Percentiles rank a stretch among this genome's conserved stretches.
phyloP scores from a whole-genome alignment of 805 yeast species.

The Hagleromyces aurorensis region DNA sequence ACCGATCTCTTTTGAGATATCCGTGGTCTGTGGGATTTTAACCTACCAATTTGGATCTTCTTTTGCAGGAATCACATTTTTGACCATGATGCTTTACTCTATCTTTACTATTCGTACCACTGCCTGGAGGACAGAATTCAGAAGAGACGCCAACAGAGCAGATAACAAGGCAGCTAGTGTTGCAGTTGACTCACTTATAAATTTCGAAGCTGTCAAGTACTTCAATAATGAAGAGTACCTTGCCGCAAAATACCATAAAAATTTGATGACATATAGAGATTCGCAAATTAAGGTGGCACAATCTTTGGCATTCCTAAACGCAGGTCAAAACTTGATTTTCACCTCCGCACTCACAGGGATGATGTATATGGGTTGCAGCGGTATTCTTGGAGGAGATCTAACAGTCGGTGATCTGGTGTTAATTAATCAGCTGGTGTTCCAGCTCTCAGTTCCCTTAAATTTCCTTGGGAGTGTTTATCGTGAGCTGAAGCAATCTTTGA shows the following conservation, averaged over 20 bases:
- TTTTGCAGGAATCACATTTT: conserved; percentile 82
- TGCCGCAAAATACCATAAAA: conserved; percentile 67
- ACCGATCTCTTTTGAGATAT: conserved; percentile 87
- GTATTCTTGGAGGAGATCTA: conserved; percentile 73
- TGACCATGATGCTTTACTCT: conserved; percentile 85
- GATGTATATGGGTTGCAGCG: conserved; percentile 98
- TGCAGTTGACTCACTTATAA: conserved; percentile 87
- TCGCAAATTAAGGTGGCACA: conserved; percentile 73
- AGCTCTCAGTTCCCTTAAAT: conserved; percentile 87
- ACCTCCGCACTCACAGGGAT: conserved; percentile 87
- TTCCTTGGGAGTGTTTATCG: conserved; percentile 93
- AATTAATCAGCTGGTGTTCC: conserved; percentile 93
- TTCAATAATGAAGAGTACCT: conserved; percentile 86
- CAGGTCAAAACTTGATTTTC: conserved; percentile 75
- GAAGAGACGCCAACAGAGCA: conserved; percentile 84
- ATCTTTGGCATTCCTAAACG: conserved; percentile 66
- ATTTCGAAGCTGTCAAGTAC: conserved; percentile 89
- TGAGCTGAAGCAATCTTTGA: conserved; percentile 82
- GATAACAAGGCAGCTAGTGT: conserved; percentile 94
- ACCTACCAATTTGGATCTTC: conserved; percentile 86
- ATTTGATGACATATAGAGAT: conserved; percentile 65
- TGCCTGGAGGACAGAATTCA: conserved; percentile 90
- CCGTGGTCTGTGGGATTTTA: conserved; percentile 86
- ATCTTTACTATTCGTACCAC: conserved; percentile 86
- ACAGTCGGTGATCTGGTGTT: conserved; percentile 93